Percentiles rank a stretch among this genome's conserved stretches.
Evolutionary conservation across 208 protist genomes (phyloP).

Genomic region (Crithidia bombi): DNA sequence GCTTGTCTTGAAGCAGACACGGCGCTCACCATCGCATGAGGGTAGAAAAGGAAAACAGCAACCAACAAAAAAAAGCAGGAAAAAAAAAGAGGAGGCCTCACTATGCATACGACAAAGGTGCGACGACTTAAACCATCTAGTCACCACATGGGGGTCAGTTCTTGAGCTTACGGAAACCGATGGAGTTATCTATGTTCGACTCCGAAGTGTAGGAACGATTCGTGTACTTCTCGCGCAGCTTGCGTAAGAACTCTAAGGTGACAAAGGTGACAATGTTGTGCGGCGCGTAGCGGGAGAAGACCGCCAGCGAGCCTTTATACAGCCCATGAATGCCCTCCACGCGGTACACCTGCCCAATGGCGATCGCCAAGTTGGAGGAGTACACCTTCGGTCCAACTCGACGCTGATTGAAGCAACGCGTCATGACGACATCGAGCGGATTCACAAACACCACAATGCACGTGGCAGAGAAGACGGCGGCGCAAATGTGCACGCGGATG

Average conservation of each 20-base stretch:
- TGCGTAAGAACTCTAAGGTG: constrained; percentile 56
- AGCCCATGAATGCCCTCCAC: constrained; percentile 66
- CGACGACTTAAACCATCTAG: too few relatives aligned
- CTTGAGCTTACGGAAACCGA: constrained; percentile 31
- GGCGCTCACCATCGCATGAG: too few relatives aligned
- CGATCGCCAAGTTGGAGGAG: constrained; percentile 36
- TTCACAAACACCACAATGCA: constrained; percentile 52
- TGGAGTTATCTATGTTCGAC: constrained; percentile 43
- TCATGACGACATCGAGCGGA: constrained; percentile 75
- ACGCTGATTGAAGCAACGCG: constrained; percentile 60
- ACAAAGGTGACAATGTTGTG: constrained; percentile 73
- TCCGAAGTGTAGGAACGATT: constrained; percentile 58
- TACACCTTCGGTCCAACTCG: constrained; percentile 27
- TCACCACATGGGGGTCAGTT: too few relatives aligned
- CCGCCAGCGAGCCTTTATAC: constrained; percentile 69
- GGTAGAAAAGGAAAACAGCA: too few relatives aligned
- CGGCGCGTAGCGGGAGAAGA: constrained; percentile 61
- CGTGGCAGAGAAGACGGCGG: constrained; percentile 38
- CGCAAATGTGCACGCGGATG: constrained; percentile 52
- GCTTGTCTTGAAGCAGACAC: too few relatives aligned
- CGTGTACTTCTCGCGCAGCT: constrained; percentile 49
- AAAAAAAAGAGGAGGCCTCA: too few relatives aligned
- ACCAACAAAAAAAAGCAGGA: too few relatives aligned
- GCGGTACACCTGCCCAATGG: constrained; percentile 47
- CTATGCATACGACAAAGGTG: too few relatives aligned